A percentile compares a stretch with the other conserved stretches of the same genome.
These are phyloP conservation scores for Panaeolus papilionaceus DNA, from an alignment of 768 basidiomycete genomes.

Conservation along the genomic window DNA sequence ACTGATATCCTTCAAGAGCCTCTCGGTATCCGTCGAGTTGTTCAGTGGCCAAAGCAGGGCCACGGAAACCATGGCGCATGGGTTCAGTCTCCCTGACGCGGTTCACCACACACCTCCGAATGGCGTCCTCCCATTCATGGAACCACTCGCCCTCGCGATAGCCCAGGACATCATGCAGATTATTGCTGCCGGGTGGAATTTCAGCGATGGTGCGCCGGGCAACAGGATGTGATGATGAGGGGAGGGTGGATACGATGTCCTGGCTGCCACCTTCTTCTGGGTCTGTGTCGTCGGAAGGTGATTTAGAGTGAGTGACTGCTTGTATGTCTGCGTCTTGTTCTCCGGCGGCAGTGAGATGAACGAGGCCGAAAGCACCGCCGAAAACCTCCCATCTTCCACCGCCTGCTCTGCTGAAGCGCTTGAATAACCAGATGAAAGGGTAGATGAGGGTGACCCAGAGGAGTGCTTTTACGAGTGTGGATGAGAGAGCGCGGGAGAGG, in stretches of 20 bases:
- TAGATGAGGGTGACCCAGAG: slow-evolving; percentile 72
- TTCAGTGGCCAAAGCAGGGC: slow-evolving; percentile 14
- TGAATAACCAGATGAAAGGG: slow-evolving; percentile 81
- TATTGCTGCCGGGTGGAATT: slow-evolving; percentile 37
- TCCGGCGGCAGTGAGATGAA: neutral
- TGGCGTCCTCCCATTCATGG: slow-evolving; percentile 71
- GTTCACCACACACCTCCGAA: slow-evolving; percentile 58
- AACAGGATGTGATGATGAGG: slow-evolving; percentile 16
- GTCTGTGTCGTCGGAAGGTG: slow-evolving; percentile 8
- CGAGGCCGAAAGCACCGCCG: slow-evolving; percentile 63
- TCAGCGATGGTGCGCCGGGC: slow-evolving; percentile 24
- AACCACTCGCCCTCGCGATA: slow-evolving; percentile 79
- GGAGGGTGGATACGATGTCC: neutral
- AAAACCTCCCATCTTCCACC: slow-evolving; percentile 78
- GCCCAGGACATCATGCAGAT: slow-evolving; percentile 46
- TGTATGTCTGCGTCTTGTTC: slow-evolving; percentile 8
- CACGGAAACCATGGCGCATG: slow-evolving; percentile 21
- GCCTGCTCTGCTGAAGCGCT: slow-evolving; percentile 63
- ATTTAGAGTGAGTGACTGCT: neutral
- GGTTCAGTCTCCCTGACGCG: slow-evolving; percentile 44
- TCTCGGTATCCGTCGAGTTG: slow-evolving; percentile 16
- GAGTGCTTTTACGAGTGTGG: slow-evolving; percentile 69
- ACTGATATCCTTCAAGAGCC: neutral
- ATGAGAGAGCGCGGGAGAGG: slow-evolving; percentile 68
- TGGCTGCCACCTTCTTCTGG: neutral